Percentiles rank a stretch among this genome's conserved stretches.
These are phyloP conservation scores for Fusarium sp. DNA, from an alignment of 2,329 filamentous ascomycete genomes.

Conservation along the genomic window DNA sequence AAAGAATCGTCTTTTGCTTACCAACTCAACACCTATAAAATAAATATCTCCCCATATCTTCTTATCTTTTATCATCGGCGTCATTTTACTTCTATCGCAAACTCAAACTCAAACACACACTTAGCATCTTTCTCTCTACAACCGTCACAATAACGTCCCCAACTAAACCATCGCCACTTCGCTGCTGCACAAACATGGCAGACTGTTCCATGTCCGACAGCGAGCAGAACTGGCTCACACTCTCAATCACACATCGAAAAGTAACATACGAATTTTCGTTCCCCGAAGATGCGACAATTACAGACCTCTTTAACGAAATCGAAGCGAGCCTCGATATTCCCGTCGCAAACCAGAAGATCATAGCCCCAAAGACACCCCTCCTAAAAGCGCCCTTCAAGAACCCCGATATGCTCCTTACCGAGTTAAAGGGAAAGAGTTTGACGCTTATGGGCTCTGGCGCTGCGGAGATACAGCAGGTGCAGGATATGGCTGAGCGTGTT, in stretches of 20 bases:
- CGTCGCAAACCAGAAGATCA: conserved; percentile 73
- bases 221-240: conserved; percentile 52
- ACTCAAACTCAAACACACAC: neutral
- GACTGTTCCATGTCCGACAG: conserved; percentile 37
- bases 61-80: conserved; percentile 9
- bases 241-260: conserved; percentile 62
- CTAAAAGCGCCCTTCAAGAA: conserved; percentile 74
- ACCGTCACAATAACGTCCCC: conserved; percentile 17
- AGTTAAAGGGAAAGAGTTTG: conserved; percentile 69
- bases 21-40: conserved; percentile 10
- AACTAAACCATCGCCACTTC: conserved; percentile 25
- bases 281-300: conserved; percentile 60
- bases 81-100: neutral
- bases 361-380: conserved; percentile 73
- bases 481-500: conserved; percentile 61
- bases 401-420: conserved; percentile 61
- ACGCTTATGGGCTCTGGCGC: conserved; percentile 74
- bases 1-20: conserved; percentile 2
- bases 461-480: conserved; percentile 68
- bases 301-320: conserved; percentile 72
- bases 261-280: conserved; percentile 60
- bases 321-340: conserved; percentile 69
- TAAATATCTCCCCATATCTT: neutral
- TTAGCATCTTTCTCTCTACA: neutral
- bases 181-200: conserved; percentile 34